Base-by-base conservation (phyloP, 306 rosid species). In the Coriaria nepalensis region DNA sequence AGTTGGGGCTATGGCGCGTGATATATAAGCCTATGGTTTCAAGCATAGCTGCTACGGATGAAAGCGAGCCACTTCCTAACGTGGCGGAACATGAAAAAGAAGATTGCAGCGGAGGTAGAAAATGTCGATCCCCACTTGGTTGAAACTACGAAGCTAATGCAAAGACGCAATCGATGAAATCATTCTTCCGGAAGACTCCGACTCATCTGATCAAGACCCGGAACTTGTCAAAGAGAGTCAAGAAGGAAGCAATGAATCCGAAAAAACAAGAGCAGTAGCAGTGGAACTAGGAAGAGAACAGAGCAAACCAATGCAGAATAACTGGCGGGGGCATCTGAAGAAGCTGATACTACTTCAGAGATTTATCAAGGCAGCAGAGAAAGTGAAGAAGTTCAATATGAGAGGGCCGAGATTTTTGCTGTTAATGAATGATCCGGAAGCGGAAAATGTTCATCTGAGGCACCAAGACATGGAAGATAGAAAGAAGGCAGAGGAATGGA, bases 81-180 rank as follows among this genome's bases (percentile, higher is more conserved):
- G 64, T 65, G 57, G 59, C 39, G 52, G 65, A 6, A 53, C 46
- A 39, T 10, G 53, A 46, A 29, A 51, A 10, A 20, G 62, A 53
- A 45, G 37, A 66, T 42, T 62, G 36, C n/a, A 42, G 64, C 53
- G 58, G 60, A 64, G 32, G 75, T 67, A 33, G 55, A 65, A 8
- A 78, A 67, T 13, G 67, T 70, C 40, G 60, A 67, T 55, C 82
- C 58, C n/a, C 79, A 46, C 35, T 79, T 65, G 51, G 66, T 69
- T 47, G 96, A 92, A 80, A 79, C 94, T 47, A 67, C 85, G 62
- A 85, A 76, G 83, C 72, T 85, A 34, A 82, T 92, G 39, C 93
- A 92, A 92, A 62, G 94, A 79, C 61, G 98, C 96, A 4, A 92
- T 92, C 52, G 98, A 92, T 57, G 80, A 84, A 40, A 79, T 85